Percentiles rank a stretch among this genome's conserved stretches.
Conservation (phyloP, 129 eudicot genomes). For the Oenanthe sinensis region DNA sequence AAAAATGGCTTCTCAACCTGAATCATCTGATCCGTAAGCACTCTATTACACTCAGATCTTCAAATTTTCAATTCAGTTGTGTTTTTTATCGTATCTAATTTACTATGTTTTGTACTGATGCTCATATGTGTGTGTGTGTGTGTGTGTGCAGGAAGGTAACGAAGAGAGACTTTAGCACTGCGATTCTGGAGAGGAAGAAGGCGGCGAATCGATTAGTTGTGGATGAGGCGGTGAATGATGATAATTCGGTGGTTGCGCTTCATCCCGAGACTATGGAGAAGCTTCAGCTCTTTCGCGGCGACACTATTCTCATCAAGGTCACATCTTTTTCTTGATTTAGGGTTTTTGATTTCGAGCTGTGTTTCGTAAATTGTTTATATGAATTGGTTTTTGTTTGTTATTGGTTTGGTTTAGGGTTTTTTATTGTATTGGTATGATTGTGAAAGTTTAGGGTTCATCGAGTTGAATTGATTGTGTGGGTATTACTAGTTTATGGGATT, state of each 20-base stretch:
- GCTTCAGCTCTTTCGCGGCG: conserved; percentile 93
- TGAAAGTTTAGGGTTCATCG: neutral
- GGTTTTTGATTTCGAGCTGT: neutral
- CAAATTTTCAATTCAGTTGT: neutral
- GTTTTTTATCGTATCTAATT: neutral
- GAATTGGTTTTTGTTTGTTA: neutral
- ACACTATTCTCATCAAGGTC: conserved; percentile 77
- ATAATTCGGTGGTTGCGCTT: conserved; percentile 75
- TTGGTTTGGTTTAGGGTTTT: neutral
- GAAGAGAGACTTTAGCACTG: conserved; percentile 81
- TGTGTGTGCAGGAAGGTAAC: conserved; percentile 62
- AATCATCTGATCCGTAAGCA: conserved; percentile 77
- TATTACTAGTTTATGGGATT: neutral
- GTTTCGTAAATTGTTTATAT: too few relatives aligned
- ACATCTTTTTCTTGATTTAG: neutral
- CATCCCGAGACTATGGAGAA: conserved; percentile 95
- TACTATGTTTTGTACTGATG: too few relatives aligned
- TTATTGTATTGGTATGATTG: neutral
- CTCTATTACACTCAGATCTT: neutral
- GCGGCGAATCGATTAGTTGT: conserved; percentile 87
- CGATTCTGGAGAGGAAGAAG: conserved; percentile 87
- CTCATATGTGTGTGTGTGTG: neutral
- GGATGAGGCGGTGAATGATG: conserved; percentile 86
- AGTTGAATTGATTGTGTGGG: neutral
- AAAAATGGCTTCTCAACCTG: conserved; percentile 56